These are phyloP conservation scores for Neocatenulostroma microsporum DNA, from an alignment of 2,329 filamentous ascomycete genomes.

Conservation along the genomic window DNA sequence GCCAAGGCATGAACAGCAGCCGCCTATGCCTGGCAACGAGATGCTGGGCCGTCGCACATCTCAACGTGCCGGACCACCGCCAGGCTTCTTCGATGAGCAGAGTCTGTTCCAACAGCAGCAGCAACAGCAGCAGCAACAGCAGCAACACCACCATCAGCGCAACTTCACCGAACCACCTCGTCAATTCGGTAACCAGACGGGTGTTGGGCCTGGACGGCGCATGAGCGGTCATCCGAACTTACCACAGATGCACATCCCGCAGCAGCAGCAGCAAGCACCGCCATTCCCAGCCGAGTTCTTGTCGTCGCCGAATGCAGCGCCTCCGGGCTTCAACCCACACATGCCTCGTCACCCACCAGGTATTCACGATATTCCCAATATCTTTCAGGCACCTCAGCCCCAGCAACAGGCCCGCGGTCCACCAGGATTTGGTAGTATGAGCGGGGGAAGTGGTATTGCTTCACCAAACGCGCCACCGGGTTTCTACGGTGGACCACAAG, in stretches of 20 bases:
- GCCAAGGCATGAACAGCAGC: slow-evolving; percentile 14
- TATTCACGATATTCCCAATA: slow-evolving; percentile 23
- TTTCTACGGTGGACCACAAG: slow-evolving; percentile 8
- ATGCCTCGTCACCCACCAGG: slow-evolving; percentile 29
- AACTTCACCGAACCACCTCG: slow-evolving; percentile 19
- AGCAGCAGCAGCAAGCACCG: slow-evolving; percentile 6
- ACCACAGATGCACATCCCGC: slow-evolving; percentile 24
- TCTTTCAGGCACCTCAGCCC: slow-evolving; percentile 20
- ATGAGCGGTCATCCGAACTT: slow-evolving; percentile 23
- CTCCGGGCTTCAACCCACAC: slow-evolving; percentile 27
- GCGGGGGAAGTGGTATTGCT: slow-evolving; percentile 1
- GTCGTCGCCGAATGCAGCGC: slow-evolving; percentile 14
- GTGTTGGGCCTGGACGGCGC: no score
- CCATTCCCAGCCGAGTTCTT: slow-evolving; percentile 19
- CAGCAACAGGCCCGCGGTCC: no score
- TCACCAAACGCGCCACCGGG: slow-evolving; percentile 11
- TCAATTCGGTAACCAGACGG: slow-evolving; percentile 14
- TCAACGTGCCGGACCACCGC: slow-evolving; percentile 24
- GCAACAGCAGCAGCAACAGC: slow-evolving; percentile 25
- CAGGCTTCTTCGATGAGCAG: slow-evolving; percentile 27
- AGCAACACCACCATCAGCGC: slow-evolving; percentile 18
- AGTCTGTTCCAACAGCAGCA: slow-evolving; percentile 25
- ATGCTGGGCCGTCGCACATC: slow-evolving; percentile 17
- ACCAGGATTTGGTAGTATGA: not conserved
- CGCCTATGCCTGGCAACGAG: slow-evolving; percentile 12